Percentiles rank a stretch among this genome's conserved stretches.
Conservation (phyloP, 1,284 basidiomycete species). For the Ceratobasidium theobromae region DNA sequence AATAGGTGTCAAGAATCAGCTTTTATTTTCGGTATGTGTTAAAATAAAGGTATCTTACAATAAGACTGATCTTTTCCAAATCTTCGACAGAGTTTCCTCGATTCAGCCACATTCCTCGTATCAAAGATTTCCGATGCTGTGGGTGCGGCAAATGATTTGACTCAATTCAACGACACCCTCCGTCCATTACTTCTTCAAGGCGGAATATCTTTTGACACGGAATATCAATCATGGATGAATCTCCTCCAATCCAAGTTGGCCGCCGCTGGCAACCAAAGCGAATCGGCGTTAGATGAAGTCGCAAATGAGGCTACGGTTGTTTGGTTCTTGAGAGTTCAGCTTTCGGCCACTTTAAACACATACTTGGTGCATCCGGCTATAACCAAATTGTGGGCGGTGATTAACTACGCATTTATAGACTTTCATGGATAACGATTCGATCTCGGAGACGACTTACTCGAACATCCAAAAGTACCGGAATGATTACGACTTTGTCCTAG, state of each 20-base stretch:
- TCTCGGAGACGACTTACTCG: not conserved
- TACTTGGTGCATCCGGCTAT: not conserved
- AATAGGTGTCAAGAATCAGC: conserved; percentile 28
- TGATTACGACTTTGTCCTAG: not conserved
- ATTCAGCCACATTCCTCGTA: not conserved
- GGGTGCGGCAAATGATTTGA: not conserved
- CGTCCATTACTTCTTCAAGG: not conserved
- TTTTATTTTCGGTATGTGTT: conserved; percentile 12
- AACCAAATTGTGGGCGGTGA: no score
- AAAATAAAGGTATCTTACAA: not conserved
- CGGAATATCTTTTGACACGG: not conserved
- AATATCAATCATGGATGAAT: not conserved
- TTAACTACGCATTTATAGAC: not conserved
- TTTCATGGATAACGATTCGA: conserved; percentile 17
- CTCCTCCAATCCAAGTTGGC: not conserved
- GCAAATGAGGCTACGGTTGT: not conserved
- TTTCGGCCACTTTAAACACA: not conserved
- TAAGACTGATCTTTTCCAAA: not conserved
- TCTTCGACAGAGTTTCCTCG: conserved; percentile 6
- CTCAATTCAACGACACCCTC: not conserved
- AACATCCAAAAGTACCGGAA: not conserved
- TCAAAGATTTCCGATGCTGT: no score
- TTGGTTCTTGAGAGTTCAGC: conserved; percentile 8
- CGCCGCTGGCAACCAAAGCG: not conserved
- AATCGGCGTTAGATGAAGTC: not conserved